Base-by-base conservation (phyloP, 2,329 filamentous ascomycete genomes). In the Corniculantispora saksenae region DNA sequence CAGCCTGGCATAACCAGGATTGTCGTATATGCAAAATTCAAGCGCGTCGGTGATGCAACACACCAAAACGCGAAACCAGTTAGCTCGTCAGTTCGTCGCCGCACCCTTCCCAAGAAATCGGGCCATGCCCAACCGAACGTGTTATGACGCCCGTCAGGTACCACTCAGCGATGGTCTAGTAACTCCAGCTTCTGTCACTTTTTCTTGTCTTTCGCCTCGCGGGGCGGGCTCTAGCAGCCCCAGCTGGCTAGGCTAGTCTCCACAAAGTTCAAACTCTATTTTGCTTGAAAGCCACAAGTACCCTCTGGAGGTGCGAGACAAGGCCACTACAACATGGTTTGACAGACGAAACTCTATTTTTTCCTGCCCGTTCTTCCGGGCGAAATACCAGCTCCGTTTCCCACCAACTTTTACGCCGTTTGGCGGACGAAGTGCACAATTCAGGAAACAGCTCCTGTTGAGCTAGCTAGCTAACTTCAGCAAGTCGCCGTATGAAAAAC, bases 211-310 rank as follows among this genome's bases (percentile, higher is more conserved):
- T 40, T 7, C 25, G 56, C 56, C 56, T 60, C 43, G 45, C 19
- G 29, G 50, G 45, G 45, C 50, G 32, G 32, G 32, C 32, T 32
- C 32, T 32, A 32, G 32, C 50, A 53, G 61, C 61, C 40, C 54
- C 61, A 62, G 60, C 60, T 55, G 43, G 40, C 54, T 15, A 57
- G 21, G 29, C 53, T 40, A 40, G 51, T 48, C 15, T 40, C 61
- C 61, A 63, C 61, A 63, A 50, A 19, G 40, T 56, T 10, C 53
- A 40, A 63, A 63, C 61, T 63, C 29, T 63, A 63, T 57, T 63
- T 40, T 19, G 6, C 40, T 27, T 25, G 45, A 19, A 38, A 6
- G 19, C 4, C n/a, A 4, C 13, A 40, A 38, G 38, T 56, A 63
- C 56, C 43, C 27, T 17, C n/a, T 13, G 27, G 43, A 35, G 38